A percentile compares a stretch with the other conserved stretches of the same genome.
Conservation (phyloP, 306 rosid species). For the Glycine latifolia region DNA sequence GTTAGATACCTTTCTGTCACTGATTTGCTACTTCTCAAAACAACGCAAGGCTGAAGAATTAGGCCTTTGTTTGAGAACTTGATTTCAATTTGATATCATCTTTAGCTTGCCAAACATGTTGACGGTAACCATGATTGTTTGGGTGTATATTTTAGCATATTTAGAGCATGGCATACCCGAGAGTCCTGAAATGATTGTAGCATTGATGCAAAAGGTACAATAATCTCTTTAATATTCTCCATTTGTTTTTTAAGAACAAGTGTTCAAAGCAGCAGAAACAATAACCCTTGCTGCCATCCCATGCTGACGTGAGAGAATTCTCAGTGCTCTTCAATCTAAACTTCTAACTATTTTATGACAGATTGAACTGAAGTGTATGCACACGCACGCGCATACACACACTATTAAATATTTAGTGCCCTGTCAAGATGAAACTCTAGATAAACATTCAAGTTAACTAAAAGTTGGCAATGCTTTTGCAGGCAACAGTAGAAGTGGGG, state of each 20-base stretch:
- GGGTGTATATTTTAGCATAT: conserved; percentile 58
- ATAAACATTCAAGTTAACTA: conserved; percentile 18
- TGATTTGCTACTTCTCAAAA: too few species aligned
- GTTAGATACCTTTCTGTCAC: conserved; percentile 51
- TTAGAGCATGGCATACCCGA: conserved; percentile 69
- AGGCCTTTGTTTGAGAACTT: not conserved
- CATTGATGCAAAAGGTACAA: conserved; percentile 78
- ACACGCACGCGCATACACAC: not conserved
- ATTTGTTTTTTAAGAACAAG: not conserved
- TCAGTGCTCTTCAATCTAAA: conserved; percentile 11
- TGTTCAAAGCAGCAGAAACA: not conserved
- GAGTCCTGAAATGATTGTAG: conserved; percentile 48
- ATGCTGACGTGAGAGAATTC: not conserved
- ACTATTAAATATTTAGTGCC: conserved; percentile 8
- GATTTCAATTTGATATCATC: conserved; percentile 24
- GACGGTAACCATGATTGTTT: conserved; percentile 4
- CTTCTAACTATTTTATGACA: not conserved
- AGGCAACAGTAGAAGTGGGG: conserved; percentile 83
- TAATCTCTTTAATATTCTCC: conserved; percentile 10
- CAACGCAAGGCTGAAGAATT: not conserved
- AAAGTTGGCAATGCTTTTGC: conserved; percentile 33
- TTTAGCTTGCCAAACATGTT: not conserved
- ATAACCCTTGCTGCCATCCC: conserved; percentile 20
- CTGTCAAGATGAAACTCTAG: not conserved
- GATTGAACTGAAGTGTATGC: not conserved